phyloP scores from a whole-genome alignment of 352 stramenopile genomes.

The Pythium oligandrum region DNA sequence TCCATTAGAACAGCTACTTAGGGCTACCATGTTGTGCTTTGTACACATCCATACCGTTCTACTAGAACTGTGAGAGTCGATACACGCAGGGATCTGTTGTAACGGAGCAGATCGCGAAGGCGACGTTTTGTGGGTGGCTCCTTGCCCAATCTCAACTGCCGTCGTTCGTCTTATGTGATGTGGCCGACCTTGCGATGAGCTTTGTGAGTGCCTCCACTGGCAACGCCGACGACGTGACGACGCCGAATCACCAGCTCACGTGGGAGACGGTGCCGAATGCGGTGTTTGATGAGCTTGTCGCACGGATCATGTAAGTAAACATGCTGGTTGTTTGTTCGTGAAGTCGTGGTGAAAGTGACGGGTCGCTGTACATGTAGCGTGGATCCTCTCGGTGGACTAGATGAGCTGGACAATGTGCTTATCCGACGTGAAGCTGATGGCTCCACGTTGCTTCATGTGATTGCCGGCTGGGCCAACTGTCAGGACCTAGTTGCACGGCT shows the following conservation, averaged over 20 bases:
- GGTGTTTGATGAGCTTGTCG: conserved; percentile 32
- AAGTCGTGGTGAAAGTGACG: neutral
- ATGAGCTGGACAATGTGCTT: conserved; percentile 19
- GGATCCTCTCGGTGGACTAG: conserved; percentile 29
- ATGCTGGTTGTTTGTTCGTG: neutral
- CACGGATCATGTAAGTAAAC: conserved; percentile 33
- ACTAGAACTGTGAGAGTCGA: too few relatives aligned
- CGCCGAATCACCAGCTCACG: neutral
- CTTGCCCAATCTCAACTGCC: too few relatives aligned
- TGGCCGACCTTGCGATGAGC: too few relatives aligned
- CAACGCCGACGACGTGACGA: too few relatives aligned
- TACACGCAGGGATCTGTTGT: too few relatives aligned
- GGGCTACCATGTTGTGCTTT: too few relatives aligned
- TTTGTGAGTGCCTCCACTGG: too few relatives aligned
- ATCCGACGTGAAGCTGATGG: conserved; percentile 35
- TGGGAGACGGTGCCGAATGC: conserved; percentile 25
- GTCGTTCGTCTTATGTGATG: too few relatives aligned
- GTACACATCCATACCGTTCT: too few relatives aligned
- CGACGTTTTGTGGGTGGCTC: too few relatives aligned
- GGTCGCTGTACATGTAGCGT: conserved; percentile 19
- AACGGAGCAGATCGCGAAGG: too few relatives aligned
- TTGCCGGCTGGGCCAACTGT: conserved; percentile 47
- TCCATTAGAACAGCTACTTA: too few relatives aligned
- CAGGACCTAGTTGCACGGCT: conserved; percentile 46
- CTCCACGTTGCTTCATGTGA: conserved; percentile 51